Evolutionary conservation across 2,329 filamentous ascomycete species (phyloP).

Genomic region (Exophiala xenobiotica): DNA sequence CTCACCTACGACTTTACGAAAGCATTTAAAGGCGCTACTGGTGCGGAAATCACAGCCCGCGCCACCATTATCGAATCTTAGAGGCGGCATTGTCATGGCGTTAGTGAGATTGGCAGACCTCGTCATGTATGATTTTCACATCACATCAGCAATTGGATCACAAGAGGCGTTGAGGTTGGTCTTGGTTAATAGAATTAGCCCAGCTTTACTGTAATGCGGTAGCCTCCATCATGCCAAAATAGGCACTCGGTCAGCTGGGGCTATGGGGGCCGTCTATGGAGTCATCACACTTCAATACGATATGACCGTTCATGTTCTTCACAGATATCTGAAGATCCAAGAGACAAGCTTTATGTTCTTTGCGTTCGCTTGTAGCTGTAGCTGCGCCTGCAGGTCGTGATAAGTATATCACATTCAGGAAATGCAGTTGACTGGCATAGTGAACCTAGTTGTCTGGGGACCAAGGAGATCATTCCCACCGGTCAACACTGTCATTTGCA

Average conservation of each 20-base stretch:
- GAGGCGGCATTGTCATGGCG: not conserved
- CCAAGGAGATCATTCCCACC: too few species aligned
- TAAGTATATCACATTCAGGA: too few species aligned
- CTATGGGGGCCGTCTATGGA: not conserved
- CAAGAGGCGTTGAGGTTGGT: not conserved
- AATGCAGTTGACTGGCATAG: too few species aligned
- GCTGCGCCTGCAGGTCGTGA: too few species aligned
- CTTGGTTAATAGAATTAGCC: too few species aligned
- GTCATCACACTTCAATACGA: too few species aligned
- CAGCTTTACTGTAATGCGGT: not conserved
- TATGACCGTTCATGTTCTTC: not conserved
- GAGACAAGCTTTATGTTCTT: too few species aligned
- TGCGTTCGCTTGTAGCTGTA: too few species aligned
- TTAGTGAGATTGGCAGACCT: not conserved
- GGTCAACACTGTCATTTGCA: not conserved
- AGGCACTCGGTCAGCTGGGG: not conserved
- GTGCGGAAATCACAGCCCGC: not conserved
- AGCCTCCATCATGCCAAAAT: too few species aligned
- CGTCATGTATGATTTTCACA: not conserved
- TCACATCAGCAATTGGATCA: constrained; percentile 2
- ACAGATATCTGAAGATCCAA: too few species aligned
- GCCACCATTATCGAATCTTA: not conserved
- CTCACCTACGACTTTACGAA: constrained; percentile 10
- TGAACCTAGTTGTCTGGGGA: too few species aligned
- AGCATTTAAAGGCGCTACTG: constrained; percentile 3